Percentiles rank a stretch among this genome's conserved stretches.
Evolutionary conservation across 2,329 filamentous ascomycete genomes (phyloP).

Genomic region (Ilyonectria sp.): DNA sequence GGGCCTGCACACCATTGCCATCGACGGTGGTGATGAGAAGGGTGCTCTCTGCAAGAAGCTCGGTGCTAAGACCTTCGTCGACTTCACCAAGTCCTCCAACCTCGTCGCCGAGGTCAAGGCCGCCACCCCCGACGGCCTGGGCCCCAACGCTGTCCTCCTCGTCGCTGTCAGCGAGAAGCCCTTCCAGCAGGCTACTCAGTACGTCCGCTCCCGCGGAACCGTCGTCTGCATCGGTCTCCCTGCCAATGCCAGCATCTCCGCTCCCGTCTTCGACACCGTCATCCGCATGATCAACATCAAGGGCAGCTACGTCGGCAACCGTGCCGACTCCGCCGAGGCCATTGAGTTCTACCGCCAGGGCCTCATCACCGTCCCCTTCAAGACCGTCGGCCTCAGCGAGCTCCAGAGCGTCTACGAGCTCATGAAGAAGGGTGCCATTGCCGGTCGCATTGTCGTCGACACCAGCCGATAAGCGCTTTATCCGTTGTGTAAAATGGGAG

Average conservation of each 20-base stretch:
- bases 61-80: conserved; percentile 82
- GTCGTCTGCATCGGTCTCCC: conserved; percentile 94
- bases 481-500: conserved; percentile 32
- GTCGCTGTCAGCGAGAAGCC: conserved; percentile 91
- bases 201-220: conserved; percentile 85
- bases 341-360: conserved; percentile 91
- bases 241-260: conserved; percentile 82
- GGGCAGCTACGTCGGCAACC: conserved; percentile 94
- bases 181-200: conserved; percentile 93
- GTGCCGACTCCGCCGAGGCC: conserved; percentile 89
- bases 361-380: conserved; percentile 89
- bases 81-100: conserved; percentile 84
- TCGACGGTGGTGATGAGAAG: conserved; percentile 90
- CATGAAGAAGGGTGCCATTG: conserved; percentile 79
- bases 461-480: conserved; percentile 69
- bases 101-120: conserved; percentile 88
- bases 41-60: conserved; percentile 77
- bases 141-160: conserved; percentile 89
- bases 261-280: conserved; percentile 91
- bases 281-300: conserved; percentile 92
- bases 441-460: conserved; percentile 86
- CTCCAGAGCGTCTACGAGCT: conserved; percentile 85
- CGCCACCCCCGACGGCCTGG: conserved; percentile 83
- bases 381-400: conserved; percentile 85
- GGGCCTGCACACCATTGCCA: conserved; percentile 85